These are phyloP conservation scores for Leishmania aethiopica DNA, from an alignment of 208 protist species.

Conservation along the genomic window DNA sequence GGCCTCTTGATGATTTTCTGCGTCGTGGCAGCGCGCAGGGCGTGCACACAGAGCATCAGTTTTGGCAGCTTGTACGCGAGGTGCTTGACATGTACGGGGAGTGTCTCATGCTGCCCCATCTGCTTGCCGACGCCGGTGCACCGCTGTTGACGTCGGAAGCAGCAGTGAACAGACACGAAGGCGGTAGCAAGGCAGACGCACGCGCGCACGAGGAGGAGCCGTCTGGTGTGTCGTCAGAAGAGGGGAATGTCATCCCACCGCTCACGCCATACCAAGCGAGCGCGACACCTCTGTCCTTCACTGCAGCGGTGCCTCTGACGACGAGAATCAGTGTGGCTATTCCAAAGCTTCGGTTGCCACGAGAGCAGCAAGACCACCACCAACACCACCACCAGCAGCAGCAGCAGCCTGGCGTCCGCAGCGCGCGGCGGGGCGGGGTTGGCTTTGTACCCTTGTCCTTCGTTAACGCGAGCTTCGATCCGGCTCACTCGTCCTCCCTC, in stretches of 20 bases:
- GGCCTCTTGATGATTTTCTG: slow-evolving; percentile 28
- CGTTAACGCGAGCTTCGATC: background rate
- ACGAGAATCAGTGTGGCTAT: background rate
- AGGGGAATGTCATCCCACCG: background rate
- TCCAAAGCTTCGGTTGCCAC: background rate
- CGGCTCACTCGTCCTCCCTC: background rate
- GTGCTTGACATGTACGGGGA: slow-evolving; percentile 21
- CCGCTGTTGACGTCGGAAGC: background rate
- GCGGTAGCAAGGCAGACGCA: no score
- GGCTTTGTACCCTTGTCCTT: slow-evolving; percentile 24
- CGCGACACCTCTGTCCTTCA: background rate
- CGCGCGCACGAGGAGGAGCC: background rate
- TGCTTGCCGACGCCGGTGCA: slow-evolving; percentile 3
- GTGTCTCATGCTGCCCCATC: slow-evolving; percentile 35
- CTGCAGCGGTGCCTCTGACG: no score
- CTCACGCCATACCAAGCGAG: background rate
- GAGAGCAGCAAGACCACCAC: background rate
- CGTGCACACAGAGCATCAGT: background rate
- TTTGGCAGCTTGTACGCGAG: slow-evolving; percentile 4
- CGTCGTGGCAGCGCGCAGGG: background rate
- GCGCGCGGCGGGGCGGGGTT: background rate
- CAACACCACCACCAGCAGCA: background rate
- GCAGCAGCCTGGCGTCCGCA: background rate
- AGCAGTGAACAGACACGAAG: background rate
- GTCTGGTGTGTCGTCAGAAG: background rate